A percentile compares a stretch with the other conserved stretches of the same genome.
Conservation (phyloP, 75 land plant species). For the Picea sitchensis region DNA sequence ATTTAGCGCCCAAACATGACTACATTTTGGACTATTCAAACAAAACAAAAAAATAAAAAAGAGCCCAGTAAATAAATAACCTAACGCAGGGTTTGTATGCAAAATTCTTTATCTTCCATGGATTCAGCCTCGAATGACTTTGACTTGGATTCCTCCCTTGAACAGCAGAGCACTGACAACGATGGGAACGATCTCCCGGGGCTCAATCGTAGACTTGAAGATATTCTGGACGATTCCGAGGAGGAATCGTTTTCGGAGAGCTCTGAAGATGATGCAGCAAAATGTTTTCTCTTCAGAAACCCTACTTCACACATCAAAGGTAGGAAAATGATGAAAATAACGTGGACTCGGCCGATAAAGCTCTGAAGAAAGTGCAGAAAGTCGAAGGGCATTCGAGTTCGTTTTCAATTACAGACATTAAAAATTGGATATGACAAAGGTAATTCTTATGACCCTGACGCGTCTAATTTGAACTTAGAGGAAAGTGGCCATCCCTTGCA, state of each 20-base stretch:
- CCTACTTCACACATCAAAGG: background rate
- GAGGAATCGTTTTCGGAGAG: slow-evolving; percentile 16
- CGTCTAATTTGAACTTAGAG: no score
- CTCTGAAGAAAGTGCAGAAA: background rate
- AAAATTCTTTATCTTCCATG: no score
- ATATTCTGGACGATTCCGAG: slow-evolving; percentile 52
- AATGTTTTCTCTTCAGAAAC: background rate
- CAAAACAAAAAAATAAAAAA: no score
- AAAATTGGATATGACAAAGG: background rate
- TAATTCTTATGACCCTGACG: no score
- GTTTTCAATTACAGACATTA: slow-evolving; percentile 3
- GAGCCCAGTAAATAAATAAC: no score
- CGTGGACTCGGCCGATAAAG: background rate
- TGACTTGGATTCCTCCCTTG: slow-evolving; percentile 56
- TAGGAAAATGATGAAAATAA: background rate
- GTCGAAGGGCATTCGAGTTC: background rate
- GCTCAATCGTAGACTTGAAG: slow-evolving; percentile 59
- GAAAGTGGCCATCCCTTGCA: background rate
- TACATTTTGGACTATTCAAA: no score
- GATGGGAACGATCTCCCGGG: slow-evolving; percentile 15
- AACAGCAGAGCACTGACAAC: slow-evolving; percentile 28
- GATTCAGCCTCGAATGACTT: no score
- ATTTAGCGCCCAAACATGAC: no score
- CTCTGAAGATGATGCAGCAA: background rate
- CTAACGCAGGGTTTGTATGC: no score